Evolutionary conservation across 768 basidiomycete genomes (phyloP), one percentile per base, ranked within the genome.

Genomic region (Hypholoma sublateritium): DNA sequence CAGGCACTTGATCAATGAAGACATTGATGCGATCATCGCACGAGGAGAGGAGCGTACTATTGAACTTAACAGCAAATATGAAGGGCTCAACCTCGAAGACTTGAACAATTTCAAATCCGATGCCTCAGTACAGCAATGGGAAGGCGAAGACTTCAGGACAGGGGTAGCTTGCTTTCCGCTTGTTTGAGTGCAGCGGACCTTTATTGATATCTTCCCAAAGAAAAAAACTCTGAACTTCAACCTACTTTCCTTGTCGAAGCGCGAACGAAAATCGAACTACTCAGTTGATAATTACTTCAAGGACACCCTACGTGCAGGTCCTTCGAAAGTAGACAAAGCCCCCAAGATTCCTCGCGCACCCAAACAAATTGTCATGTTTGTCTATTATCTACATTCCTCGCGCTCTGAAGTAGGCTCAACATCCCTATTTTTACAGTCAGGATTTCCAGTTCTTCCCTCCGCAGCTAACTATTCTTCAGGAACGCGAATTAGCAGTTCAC

Each of bases 361-460:
- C 4, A 95, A 95, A 69, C 93, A 95, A 71, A 82, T 94, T 55
- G 75, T 82, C 8, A 84, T 93, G 93, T 93, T 53, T 57, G 89
- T 77, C 43, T 36, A 9, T 45, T 44, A 1, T 6, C 5, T 17
- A 61, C 22, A 47, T 22, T 25, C 22, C 4, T 47, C 5, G 46
- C 19, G 22, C 28, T 32, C 28, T 32, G 22, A 3, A n/a, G 55
- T 45, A 37, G 2, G 3, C 8, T 44, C 60, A 21, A 9, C 22
- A 58, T 44, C 36, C 7, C n/a, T 58, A 32, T 32, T 53, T 37
- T 58, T 54, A 22, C 64, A 95, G 92, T 61, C 89, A 95, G 72
- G 96, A 97, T 70, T 96, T 94, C 80, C 96, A 99, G 67, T 98
- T 99, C 80, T 98, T 92, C 76, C 90, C 95, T 6, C 83, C 86